These are phyloP conservation scores for Lodderomyces orthopsilosis DNA, from an alignment of 1,139 yeast species.

Conservation along the genomic window DNA sequence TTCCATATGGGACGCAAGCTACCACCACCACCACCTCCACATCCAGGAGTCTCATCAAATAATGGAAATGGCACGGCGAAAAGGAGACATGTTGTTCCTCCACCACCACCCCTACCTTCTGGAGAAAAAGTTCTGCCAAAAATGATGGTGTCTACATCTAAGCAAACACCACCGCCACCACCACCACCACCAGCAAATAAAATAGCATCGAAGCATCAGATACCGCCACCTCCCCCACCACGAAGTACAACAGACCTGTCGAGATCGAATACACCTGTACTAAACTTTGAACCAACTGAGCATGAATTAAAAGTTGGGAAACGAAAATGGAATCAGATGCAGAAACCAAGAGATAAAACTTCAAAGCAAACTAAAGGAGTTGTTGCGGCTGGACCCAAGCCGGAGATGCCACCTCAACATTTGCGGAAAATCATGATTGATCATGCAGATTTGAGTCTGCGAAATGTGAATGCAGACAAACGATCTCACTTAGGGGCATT, in stretches of 20 bases:
- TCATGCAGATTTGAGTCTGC: constrained; percentile 83
- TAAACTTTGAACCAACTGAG: neutral
- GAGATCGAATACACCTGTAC: neutral
- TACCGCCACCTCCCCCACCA: constrained; percentile 19
- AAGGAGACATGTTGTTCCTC: constrained; percentile 14
- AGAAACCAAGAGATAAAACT: constrained; percentile 49
- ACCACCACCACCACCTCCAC: constrained; percentile 34
- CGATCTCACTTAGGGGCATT: constrained; percentile 86
- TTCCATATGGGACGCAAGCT: constrained; percentile 24
- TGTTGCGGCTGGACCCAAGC: constrained; percentile 25
- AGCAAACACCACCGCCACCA: constrained; percentile 13
- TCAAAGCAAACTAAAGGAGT: neutral
- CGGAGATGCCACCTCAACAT: constrained; percentile 86
- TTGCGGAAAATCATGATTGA: constrained; percentile 78
- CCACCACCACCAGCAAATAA: constrained; percentile 10
- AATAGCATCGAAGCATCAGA: neutral
- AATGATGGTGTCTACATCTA: neutral
- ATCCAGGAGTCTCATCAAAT: constrained; percentile 12
- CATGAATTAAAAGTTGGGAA: constrained; percentile 42
- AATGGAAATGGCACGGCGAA: constrained; percentile 6
- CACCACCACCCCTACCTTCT: constrained; percentile 19
- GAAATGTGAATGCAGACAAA: constrained; percentile 81
- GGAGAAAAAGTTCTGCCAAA: neutral
- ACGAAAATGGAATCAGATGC: constrained; percentile 63
- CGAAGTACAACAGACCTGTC: neutral